These are phyloP conservation scores for Talaromyces verruculosus DNA, from an alignment of 2,329 filamentous ascomycete genomes.

Conservation along the genomic window DNA sequence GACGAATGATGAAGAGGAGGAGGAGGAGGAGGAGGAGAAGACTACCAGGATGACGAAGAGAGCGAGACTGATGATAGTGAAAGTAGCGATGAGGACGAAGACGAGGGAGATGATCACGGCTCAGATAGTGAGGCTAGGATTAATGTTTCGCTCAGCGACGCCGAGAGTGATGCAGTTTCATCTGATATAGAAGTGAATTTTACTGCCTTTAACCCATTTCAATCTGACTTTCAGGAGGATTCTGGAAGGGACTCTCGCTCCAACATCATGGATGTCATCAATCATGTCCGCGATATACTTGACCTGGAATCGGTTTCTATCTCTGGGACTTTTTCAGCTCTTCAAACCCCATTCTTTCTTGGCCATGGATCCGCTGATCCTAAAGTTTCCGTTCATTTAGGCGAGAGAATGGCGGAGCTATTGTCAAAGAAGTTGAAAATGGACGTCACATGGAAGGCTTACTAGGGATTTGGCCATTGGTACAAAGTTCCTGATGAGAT, in stretches of 20 bases:
- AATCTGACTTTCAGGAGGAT: not conserved
- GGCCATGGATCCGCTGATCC: not conserved
- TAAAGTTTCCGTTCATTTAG: not conserved
- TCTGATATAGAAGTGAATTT: not conserved
- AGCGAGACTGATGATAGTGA: not conserved
- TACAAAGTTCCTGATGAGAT: conserved; percentile 52
- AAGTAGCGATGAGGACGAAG: conserved; percentile 15
- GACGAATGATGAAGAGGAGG: conserved; percentile 25
- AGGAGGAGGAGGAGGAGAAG: conserved; percentile 1
- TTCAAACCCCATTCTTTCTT: not conserved
- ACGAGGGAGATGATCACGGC: not conserved
- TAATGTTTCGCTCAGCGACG: not conserved
- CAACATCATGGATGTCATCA: not conserved
- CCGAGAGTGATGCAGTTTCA: not conserved
- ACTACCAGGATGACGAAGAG: not conserved
- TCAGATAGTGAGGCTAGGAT: not conserved
- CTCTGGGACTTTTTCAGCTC: not conserved
- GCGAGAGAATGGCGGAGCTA: conserved; percentile 12
- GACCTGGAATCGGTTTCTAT: not conserved
- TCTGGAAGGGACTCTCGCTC: not conserved
- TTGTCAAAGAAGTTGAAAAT: conserved; percentile 10
- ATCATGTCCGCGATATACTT: not conserved
- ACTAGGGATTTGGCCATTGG: conserved; percentile 49
- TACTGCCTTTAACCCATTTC: not conserved
- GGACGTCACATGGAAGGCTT: conserved; percentile 39